Base-by-base conservation (phyloP, 2,329 filamentous ascomycete species). In the Dactylellina haptotyla region DNA sequence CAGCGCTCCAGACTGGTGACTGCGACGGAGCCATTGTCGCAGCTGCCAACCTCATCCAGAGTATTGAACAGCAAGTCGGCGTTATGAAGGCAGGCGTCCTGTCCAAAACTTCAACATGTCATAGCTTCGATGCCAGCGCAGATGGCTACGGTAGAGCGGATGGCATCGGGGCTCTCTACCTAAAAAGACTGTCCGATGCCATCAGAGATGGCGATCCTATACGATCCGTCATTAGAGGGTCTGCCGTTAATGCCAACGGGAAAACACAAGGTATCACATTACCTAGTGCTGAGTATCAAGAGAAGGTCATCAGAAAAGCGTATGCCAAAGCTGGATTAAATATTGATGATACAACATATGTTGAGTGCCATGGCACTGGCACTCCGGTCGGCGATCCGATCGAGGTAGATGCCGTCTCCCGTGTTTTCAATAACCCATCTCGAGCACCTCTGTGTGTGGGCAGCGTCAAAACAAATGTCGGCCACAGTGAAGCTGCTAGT, bases 81-180 rank as follows among this genome's bases (percentile, higher is more conserved):
- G 76, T 84, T 18, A n/a, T n/a, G n/a, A n/a, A n/a, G n/a, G n/a
- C n/a, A 18, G 77, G 82, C 64, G 84, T 84, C 80, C 79, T 85
- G 0, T 83, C 82, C 51, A 82, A 82, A 1, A 78, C 81, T 76
- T 82, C 83, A 1, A 80, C 80, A 59, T 84, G 81, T 43, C 81
- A 81, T 32, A 83, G 83, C 79, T 88, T 86, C 77, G 87, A 88
- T 75, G 78, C 82, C 16, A 82, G 83, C 2, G 88, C 86, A n/a
- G 85, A 86, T 69, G 89, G 89, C 0, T 90, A 90, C 77, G 87
- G 85, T 0, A 83, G 88, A 25, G 88, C 87, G 0, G 88, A 90
- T 76, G 88, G 88, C 0, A 82, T 86, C 25, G 87, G 84, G 0
- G 83, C 86, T n/a, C 75, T 89, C 2, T 78, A 88, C 8, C 77